Evolutionary conservation across 163 green algal species (phyloP).

Genomic region (Scenedesmus sp.): DNA sequence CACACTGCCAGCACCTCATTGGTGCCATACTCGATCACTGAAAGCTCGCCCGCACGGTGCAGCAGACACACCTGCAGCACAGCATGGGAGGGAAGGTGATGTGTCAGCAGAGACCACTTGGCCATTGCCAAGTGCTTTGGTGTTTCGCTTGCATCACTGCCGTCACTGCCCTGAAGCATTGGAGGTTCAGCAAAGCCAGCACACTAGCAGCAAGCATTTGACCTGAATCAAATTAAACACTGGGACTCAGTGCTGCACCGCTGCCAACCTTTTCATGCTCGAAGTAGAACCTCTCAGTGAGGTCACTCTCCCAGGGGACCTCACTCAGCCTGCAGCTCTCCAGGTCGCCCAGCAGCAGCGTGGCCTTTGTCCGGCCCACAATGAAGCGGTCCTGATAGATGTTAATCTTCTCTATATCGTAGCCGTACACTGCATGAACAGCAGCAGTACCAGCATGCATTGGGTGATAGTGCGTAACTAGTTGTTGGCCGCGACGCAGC

Average conservation of each 20-base stretch:
- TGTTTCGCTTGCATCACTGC: too few relatives aligned
- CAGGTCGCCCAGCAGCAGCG: constrained; percentile 87
- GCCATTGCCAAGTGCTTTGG: too few relatives aligned
- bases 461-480: background rate
- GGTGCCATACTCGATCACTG: constrained; percentile 82
- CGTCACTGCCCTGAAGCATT: too few relatives aligned
- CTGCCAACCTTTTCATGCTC: constrained; percentile 75
- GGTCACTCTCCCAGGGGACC: constrained; percentile 76
- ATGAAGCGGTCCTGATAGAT: constrained; percentile 84
- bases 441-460: background rate
- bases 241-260: too few relatives aligned
- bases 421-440: constrained; percentile 68
- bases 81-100: background rate
- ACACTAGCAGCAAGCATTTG: background rate
- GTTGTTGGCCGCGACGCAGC: too few relatives aligned
- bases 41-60: constrained; percentile 80
- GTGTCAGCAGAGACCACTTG: too few relatives aligned
- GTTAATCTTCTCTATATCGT: constrained; percentile 81
- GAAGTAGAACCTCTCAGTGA: constrained; percentile 86
- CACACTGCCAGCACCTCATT: constrained; percentile 82
- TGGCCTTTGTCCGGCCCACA: constrained; percentile 79
- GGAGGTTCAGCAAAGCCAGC: too few relatives aligned
- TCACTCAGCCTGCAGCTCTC: constrained; percentile 86
- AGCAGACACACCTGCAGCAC: constrained; percentile 79
- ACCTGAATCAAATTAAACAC: too few relatives aligned